Evolutionary conservation across 176 grass and related monocot species (phyloP).

Genomic region (Pontederia paniculata): DNA sequence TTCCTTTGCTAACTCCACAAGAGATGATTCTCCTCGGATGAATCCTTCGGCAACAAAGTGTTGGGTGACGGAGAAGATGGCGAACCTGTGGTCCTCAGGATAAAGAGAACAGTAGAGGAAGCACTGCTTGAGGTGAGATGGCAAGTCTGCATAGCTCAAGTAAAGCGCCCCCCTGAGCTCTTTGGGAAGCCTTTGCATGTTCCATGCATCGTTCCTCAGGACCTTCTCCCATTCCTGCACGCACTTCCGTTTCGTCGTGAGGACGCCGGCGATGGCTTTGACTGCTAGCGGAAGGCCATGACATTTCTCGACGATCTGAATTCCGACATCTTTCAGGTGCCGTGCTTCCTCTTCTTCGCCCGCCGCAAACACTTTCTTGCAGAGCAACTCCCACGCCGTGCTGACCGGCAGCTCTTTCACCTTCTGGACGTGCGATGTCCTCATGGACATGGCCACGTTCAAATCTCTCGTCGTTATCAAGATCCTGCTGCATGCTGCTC

Average conservation of each 20-base stretch:
- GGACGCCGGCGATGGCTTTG: constrained; percentile 46
- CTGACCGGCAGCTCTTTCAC: constrained; percentile 37
- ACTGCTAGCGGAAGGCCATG: constrained; percentile 60
- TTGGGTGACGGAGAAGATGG: background rate
- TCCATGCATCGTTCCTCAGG: constrained; percentile 41
- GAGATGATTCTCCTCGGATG: constrained; percentile 1
- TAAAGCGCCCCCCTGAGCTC: constrained; percentile 16
- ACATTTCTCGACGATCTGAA: constrained; percentile 54
- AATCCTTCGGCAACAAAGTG: constrained; percentile 24
- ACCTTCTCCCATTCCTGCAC: constrained; percentile 48
- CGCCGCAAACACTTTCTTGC: constrained; percentile 25
- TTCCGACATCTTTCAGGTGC: constrained; percentile 37
- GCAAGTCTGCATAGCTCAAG: constrained; percentile 25
- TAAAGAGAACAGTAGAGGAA: constrained; percentile 23
- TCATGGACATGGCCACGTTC: constrained; percentile 35
- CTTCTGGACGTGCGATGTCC: constrained; percentile 29
- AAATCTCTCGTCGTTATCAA: constrained; percentile 38
- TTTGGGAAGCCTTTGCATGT: background rate
- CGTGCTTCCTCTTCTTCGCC: constrained; percentile 22
- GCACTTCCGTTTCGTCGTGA: constrained; percentile 36
- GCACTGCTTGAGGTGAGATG: constrained; percentile 18
- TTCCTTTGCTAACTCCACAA: constrained; percentile 23
- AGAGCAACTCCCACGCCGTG: constrained; percentile 40
- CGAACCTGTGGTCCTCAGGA: constrained; percentile 4
- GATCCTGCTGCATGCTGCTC: constrained; percentile 51